Percentiles rank a stretch among this genome's conserved stretches.
Evolutionary conservation across 1,139 yeast genomes (phyloP).

Genomic region (Hansenula sp.): DNA sequence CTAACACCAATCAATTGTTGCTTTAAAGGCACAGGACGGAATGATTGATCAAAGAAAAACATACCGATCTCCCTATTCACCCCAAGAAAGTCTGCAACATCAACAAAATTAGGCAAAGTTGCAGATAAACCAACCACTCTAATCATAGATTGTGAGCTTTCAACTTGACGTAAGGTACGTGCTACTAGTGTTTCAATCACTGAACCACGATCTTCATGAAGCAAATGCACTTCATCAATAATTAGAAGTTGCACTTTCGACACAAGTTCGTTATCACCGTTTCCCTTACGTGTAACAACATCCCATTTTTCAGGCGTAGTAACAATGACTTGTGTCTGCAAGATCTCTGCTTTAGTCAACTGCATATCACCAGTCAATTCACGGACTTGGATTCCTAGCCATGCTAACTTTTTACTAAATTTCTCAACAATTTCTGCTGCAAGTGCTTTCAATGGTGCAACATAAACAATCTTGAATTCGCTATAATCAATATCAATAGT

Average conservation of each 20-base stretch:
- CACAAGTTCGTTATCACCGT: constrained; percentile 80
- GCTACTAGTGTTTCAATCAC: constrained; percentile 96
- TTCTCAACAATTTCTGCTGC: constrained; percentile 98
- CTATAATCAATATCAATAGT: constrained; percentile 67
- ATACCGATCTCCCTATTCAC: constrained; percentile 87
- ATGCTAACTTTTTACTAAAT: constrained; percentile 67
- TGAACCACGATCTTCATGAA: constrained; percentile 98
- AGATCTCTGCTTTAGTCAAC: constrained; percentile 75
- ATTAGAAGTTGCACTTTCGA: constrained; percentile 80
- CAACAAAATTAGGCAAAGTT: constrained; percentile 87
- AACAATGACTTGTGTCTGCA: constrained; percentile 84
- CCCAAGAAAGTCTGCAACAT: constrained; percentile 93
- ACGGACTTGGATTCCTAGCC: constrained; percentile 82
- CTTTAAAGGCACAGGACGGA: constrained; percentile 90
- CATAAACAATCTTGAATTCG: constrained; percentile 87
- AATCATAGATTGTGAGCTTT: constrained; percentile 89
- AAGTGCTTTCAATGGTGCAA: constrained; percentile 92
- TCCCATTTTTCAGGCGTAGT: constrained; percentile 99
- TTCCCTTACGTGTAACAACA: constrained; percentile 85
- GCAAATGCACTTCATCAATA: constrained; percentile 93
- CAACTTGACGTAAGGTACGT: constrained; percentile 91
- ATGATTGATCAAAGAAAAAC: constrained; percentile 91
- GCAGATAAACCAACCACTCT: constrained; percentile 97
- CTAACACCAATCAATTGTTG: constrained; percentile 85
- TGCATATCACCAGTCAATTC: constrained; percentile 99